Percentiles rank a stretch among this genome's conserved stretches.
These are phyloP conservation scores for Urtica urens DNA, from an alignment of 306 rosid species.

Conservation along the genomic window DNA sequence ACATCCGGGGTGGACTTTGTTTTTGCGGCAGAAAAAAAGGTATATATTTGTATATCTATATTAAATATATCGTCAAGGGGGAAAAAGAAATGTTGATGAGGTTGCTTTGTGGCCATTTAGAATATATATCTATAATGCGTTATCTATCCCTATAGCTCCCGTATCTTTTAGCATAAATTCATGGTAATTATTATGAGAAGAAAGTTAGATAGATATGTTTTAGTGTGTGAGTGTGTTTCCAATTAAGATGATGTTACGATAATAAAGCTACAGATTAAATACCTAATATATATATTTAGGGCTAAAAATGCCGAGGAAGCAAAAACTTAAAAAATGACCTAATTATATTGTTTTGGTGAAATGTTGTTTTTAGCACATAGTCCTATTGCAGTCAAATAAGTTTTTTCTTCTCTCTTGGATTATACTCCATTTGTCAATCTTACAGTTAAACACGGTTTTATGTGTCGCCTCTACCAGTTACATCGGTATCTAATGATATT, in stretches of 20 bases:
- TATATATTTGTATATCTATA: not conserved
- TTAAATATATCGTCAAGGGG: not conserved
- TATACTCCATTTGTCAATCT: too few species aligned
- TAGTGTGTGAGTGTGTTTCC: not conserved
- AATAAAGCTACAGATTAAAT: not conserved
- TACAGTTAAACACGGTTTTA: too few species aligned
- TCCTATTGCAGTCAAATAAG: too few species aligned
- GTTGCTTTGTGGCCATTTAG: not conserved
- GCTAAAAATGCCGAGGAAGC: not conserved
- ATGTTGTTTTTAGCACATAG: too few species aligned
- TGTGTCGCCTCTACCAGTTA: too few species aligned
- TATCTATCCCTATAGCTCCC: not conserved
- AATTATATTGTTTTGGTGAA: too few species aligned
- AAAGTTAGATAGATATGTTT: not conserved
- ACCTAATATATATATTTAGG: not conserved
- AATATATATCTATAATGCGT: not conserved
- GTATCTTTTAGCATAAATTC: conserved; percentile 25
- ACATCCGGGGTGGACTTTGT: conserved; percentile 31
- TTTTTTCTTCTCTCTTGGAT: not conserved
- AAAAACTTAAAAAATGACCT: not conserved
- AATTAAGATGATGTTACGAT: not conserved
- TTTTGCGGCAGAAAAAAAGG: conserved; percentile 11
- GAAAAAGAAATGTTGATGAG: not conserved
- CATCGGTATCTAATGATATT: too few species aligned
- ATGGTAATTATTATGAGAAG: conserved; percentile 8